These are phyloP conservation scores for Didymellaceae sp. DNA, from an alignment of 2,329 filamentous ascomycete genomes.

Conservation along the genomic window DNA sequence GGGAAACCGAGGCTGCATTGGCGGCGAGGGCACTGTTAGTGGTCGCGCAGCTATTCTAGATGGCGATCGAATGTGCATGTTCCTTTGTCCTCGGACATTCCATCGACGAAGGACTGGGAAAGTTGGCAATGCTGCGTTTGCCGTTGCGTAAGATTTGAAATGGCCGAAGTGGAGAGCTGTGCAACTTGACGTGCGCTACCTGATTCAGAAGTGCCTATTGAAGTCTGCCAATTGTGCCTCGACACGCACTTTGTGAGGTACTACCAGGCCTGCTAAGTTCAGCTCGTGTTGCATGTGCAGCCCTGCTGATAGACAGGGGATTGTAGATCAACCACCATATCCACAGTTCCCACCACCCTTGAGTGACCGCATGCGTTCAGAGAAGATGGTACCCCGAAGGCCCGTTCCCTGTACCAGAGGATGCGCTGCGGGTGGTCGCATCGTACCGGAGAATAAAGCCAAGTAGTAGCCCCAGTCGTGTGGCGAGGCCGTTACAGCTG, in stretches of 20 bases:
- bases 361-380: neutral
- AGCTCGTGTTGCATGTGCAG: neutral
- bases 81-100: slow-evolving; percentile 8
- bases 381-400: neutral
- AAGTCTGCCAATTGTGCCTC: too few relatives aligned
- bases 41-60: neutral
- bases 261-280: neutral
- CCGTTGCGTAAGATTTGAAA: slow-evolving; percentile 8
- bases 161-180: slow-evolving; percentile 4
- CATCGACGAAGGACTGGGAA: neutral
- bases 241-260: neutral
- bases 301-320: neutral
- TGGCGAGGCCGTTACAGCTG: neutral
- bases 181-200: slow-evolving; percentile 11
- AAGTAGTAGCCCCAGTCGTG: neutral
- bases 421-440: neutral
- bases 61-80: neutral
- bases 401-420: neutral
- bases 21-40: neutral
- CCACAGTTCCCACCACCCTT: neutral
- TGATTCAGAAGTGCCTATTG: slow-evolving; percentile 3
- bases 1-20: slow-evolving; percentile 12
- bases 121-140: slow-evolving; percentile 6
- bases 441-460: neutral
- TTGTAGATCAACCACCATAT: neutral